Conservation (phyloP, 108 stramenopile genomes). For the Epithemia pelagica region DNA sequence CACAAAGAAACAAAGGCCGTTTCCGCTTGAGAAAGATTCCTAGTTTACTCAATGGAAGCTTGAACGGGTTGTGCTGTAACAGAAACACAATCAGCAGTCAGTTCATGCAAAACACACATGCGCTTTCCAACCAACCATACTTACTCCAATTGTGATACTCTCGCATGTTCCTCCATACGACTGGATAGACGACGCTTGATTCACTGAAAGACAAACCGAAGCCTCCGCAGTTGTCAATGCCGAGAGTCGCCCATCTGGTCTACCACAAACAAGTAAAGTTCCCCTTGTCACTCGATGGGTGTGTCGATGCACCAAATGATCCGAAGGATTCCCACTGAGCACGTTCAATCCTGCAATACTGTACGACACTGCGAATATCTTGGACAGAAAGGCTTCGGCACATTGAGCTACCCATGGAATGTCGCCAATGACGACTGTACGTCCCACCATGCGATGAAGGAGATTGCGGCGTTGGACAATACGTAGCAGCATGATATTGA, state of each 20-base stretch:
- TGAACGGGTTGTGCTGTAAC: slow-evolving; percentile 57
- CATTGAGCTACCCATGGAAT: slow-evolving; percentile 69
- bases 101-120: neutral
- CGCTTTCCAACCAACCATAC: neutral
- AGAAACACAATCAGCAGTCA: neutral
- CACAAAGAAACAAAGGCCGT: slow-evolving; percentile 61
- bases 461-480: slow-evolving; percentile 53
- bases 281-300: slow-evolving; percentile 69
- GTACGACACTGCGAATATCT: slow-evolving; percentile 75
- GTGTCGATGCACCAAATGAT: slow-evolving; percentile 74
- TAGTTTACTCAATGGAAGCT: slow-evolving; percentile 37
- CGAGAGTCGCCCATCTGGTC: slow-evolving; percentile 78
- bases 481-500: slow-evolving; percentile 51
- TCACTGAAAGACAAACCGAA: slow-evolving; percentile 60
- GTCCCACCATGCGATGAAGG: slow-evolving; percentile 64
- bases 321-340: slow-evolving; percentile 57
- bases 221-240: slow-evolving; percentile 67
- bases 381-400: slow-evolving; percentile 70
- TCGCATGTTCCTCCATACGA: slow-evolving; percentile 61
- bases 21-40: slow-evolving; percentile 42
- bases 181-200: slow-evolving; percentile 71
- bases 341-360: slow-evolving; percentile 67
- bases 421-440: slow-evolving; percentile 83
- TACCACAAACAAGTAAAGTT: slow-evolving; percentile 60
- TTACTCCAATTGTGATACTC: slow-evolving; percentile 62